Base-by-base conservation (phyloP, 2,329 filamentous ascomycete genomes). In the Cladosporium austrohemisphaericum region DNA sequence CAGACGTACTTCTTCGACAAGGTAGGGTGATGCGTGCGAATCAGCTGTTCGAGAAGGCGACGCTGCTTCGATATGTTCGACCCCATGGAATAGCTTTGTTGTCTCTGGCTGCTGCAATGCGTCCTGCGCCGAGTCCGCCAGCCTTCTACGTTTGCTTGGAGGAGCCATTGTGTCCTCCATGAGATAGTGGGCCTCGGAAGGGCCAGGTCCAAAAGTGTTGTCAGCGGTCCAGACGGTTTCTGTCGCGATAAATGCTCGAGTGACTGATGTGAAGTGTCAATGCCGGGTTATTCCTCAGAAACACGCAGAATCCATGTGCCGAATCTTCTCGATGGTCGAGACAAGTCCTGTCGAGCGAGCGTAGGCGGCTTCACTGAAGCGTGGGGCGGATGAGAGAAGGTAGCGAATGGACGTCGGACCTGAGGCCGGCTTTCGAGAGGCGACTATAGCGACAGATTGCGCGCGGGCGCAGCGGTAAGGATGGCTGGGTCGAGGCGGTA, bases 381-480 rank as follows among this genome's bases (percentile, higher is more conserved):
- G 58, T 53, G 52, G 41, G 28, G 48, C 29, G 46, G 37, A 41
- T 40, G 41, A 32, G 50, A 43, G 51, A 35, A 26, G 49, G 53
- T 49, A 63, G 60, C 60, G 61, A 64, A 49, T 55, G 61, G 56
- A 63, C 59, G 57, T 53, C 57, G 60, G 58, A 58, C 53, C 49
- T 52, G 52, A 62, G 55, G 58, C 59, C 60, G 57, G 54, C 57
- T 49, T 37, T 35, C 43, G 53, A 41, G 29, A 31, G 23, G 40
- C 8, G 41, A 14, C 14, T 49, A 22, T 32, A 28, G 22, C 46
- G 37, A 49, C 46, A 45, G 40, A 20, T 8, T 38, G 38, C 16
- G 46, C 23, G 37, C 22, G 46, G 26, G 9, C 31, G 32, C 33
- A 20, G 28, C 28, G 28, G 28, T n/a, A n/a, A n/a, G n/a, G n/a